Percentiles rank a stretch among this genome's conserved stretches.
Evolutionary conservation across 2,329 filamentous ascomycete species (phyloP).

Genomic region (Cordyceps sp.): DNA sequence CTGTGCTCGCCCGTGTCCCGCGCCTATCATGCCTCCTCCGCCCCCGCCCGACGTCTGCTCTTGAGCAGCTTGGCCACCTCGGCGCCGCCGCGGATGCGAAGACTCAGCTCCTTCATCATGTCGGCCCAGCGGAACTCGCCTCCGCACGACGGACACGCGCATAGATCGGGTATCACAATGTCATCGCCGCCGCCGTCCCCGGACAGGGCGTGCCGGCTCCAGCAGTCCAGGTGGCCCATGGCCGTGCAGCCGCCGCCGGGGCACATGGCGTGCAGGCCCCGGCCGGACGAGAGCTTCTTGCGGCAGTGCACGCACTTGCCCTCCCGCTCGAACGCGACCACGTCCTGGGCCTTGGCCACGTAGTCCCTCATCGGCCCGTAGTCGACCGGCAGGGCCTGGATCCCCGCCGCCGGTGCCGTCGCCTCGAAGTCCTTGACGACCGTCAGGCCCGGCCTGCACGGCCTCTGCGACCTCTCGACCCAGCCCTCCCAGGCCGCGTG

Average conservation of each 20-base stretch:
- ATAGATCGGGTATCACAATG: slow-evolving; percentile 53
- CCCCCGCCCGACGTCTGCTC: slow-evolving; percentile 17
- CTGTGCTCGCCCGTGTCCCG: too few relatives aligned
- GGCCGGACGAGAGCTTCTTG: slow-evolving; percentile 23
- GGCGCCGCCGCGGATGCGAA: slow-evolving; percentile 53
- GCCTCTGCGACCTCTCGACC: slow-evolving; percentile 29
- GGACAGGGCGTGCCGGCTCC: slow-evolving; percentile 34
- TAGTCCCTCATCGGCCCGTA: slow-evolving; percentile 36
- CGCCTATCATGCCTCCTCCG: slow-evolving; percentile 4
- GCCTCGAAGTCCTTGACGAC: slow-evolving; percentile 39
- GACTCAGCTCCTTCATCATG: slow-evolving; percentile 67
- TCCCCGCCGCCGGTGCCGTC: slow-evolving; percentile 21
- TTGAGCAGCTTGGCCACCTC: slow-evolving; percentile 56
- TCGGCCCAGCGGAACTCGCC: slow-evolving; percentile 50
- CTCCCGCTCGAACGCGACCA: slow-evolving; percentile 39
- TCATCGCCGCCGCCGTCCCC: slow-evolving; percentile 16
- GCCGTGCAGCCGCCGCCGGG: slow-evolving; percentile 34
- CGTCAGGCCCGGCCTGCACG: slow-evolving; percentile 29
- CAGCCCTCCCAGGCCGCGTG: slow-evolving; percentile 50
- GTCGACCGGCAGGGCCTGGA: slow-evolving; percentile 35
- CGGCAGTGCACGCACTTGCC: slow-evolving; percentile 37
- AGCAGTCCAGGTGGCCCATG: slow-evolving; percentile 43
- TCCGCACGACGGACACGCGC: slow-evolving; percentile 55
- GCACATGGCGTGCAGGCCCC: slow-evolving; percentile 41
- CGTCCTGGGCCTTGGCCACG: slow-evolving; percentile 34